Evolutionary conservation across 352 stramenopile genomes (phyloP).

Genomic region (Stramenopiles sp.): DNA sequence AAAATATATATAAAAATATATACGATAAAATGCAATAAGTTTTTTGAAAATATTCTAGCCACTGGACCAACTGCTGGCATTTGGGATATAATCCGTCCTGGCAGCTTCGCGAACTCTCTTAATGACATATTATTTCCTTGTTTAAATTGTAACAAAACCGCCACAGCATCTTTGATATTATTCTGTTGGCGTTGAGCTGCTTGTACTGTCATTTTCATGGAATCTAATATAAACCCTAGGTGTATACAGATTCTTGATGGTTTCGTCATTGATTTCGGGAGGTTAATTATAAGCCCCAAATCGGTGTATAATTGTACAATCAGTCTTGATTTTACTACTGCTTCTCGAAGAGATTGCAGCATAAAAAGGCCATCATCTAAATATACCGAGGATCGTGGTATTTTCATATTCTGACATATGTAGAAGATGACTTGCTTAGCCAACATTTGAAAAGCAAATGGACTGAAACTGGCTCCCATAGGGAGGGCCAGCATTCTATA

Average conservation of each 20-base stretch:
- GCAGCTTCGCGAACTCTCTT: neutral
- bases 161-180: neutral
- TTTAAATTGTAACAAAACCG: neutral
- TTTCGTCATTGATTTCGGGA: no score
- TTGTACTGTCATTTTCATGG: neutral
- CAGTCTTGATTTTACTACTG: no score
- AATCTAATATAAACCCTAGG: neutral
- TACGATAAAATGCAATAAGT: neutral
- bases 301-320: no score
- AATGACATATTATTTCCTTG: neutral
- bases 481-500: no score
- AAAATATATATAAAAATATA: no score
- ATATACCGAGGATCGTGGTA: neutral
- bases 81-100: neutral
- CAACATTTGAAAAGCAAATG: neutral
- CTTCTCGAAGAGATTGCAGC: no score
- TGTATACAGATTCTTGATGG: neutral
- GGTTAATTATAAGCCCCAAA: no score
- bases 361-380: neutral
- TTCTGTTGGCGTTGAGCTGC: neutral
- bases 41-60: neutral
- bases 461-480: neutral
- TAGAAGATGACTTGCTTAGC: neutral
- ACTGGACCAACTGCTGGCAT: neutral
- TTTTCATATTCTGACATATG: neutral